These are phyloP conservation scores for Penicillium herquei DNA, from an alignment of 495 filamentous ascomycete genomes.

Conservation along the genomic window DNA sequence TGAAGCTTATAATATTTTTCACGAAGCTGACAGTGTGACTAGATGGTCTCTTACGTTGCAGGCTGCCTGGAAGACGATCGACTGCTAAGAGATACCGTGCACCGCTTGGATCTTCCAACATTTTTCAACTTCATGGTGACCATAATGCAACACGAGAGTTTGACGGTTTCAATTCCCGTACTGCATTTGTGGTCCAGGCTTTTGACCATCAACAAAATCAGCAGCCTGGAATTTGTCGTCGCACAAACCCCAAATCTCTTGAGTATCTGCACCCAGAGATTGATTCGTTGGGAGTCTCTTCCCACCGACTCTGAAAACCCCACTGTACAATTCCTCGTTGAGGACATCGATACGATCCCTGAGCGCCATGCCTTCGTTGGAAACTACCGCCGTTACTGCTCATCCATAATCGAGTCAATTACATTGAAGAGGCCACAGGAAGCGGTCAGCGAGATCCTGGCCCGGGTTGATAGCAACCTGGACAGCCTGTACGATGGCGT, in stretches of 20 bases:
- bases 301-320: slow-evolving; percentile 77
- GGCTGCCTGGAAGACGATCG: slow-evolving; percentile 78
- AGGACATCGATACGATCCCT: slow-evolving; percentile 92
- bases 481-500: slow-evolving; percentile 70
- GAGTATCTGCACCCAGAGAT: slow-evolving; percentile 71
- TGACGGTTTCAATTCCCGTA: slow-evolving; percentile 88
- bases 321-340: slow-evolving; percentile 75
- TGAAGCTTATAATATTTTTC: background rate
- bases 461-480: slow-evolving; percentile 69
- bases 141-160: slow-evolving; percentile 79
- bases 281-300: slow-evolving; percentile 82
- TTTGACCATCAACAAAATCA: slow-evolving; percentile 62
- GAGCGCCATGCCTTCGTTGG: slow-evolving; percentile 97
- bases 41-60: slow-evolving; percentile 83
- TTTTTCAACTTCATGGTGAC: slow-evolving; percentile 77
- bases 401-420: slow-evolving; percentile 78
- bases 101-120: slow-evolving; percentile 63
- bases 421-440: slow-evolving; percentile 77
- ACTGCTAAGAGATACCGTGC: slow-evolving; percentile 49
- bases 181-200: slow-evolving; percentile 87
- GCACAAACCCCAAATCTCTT: slow-evolving; percentile 71
- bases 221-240: slow-evolving; percentile 63
- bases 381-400: slow-evolving; percentile 90
- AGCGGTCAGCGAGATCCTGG: slow-evolving; percentile 81
- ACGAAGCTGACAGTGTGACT: background rate